phyloP scores from a whole-genome alignment of 768 basidiomycete species.

The Fistulinella prunicolor region DNA sequence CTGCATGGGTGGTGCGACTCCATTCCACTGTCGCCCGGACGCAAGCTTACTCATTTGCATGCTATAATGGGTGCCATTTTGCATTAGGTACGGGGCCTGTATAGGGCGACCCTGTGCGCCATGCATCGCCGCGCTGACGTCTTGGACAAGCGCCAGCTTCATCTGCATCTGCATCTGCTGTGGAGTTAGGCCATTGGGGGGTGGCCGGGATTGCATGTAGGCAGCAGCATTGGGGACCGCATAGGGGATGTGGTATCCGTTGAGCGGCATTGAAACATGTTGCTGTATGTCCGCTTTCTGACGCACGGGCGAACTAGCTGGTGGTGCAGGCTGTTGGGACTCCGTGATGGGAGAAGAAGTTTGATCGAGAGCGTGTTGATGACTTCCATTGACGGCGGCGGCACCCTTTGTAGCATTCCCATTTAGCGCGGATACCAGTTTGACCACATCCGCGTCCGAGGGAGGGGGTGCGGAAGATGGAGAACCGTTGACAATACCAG shows the following conservation, averaged over 20 bases:
- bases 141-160: constrained; percentile 53
- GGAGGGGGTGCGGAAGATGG: constrained; percentile 36
- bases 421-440: constrained; percentile 16
- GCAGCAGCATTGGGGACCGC: constrained; percentile 34
- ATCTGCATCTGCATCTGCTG: constrained; percentile 58
- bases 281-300: constrained; percentile 51
- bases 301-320: constrained; percentile 39
- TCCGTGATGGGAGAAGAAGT: constrained; percentile 14
- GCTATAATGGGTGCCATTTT: constrained; percentile 29
- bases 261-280: constrained; percentile 35
- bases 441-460: constrained; percentile 42
- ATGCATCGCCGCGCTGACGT: constrained; percentile 36
- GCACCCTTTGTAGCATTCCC: constrained; percentile 27
- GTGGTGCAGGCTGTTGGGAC: constrained; percentile 21
- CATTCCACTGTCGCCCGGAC: constrained; percentile 39
- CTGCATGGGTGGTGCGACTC: constrained; percentile 24
- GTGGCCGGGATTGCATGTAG: constrained; percentile 36
- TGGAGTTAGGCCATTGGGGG: constrained; percentile 42
- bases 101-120: constrained; percentile 37
- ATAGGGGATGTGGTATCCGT: constrained; percentile 49
- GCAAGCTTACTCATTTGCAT: constrained; percentile 35
- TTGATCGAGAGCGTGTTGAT: constrained; percentile 23
- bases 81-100: constrained; percentile 27
- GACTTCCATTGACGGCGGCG: constrained; percentile 26
- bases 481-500: constrained; percentile 33